Conservation (phyloP, 192 early-diverging fungal species). For the Haplosporangium gracile region DNA sequence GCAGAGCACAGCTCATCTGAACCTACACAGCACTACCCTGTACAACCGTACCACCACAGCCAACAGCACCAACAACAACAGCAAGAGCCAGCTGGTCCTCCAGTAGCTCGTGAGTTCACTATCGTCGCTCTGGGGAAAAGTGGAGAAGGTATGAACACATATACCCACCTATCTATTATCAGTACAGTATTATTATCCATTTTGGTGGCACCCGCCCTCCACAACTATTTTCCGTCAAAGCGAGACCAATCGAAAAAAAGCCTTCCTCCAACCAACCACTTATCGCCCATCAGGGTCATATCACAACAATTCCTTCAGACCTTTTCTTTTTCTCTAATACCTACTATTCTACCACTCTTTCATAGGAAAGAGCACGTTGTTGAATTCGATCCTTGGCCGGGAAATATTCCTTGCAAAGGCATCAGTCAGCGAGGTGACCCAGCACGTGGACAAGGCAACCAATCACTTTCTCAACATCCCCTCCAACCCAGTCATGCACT, state of each 20-base stretch:
- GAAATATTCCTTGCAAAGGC: slow-evolving; percentile 57
- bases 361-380: slow-evolving; percentile 60
- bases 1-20: neutral
- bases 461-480: slow-evolving; percentile 55
- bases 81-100: neutral
- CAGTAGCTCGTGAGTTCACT: slow-evolving; percentile 36
- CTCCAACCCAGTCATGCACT: slow-evolving; percentile 54
- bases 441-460: slow-evolving; percentile 50
- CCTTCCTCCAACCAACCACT: neutral
- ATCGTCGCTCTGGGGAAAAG: slow-evolving; percentile 54
- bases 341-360: neutral
- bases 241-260: neutral
- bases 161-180: neutral
- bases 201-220: neutral
- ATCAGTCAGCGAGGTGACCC: slow-evolving; percentile 59
- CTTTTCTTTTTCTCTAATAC: neutral
- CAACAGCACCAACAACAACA: slow-evolving; percentile 22
- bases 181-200: too few species aligned
- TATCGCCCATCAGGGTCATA: neutral
- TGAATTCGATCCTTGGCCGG: slow-evolving; percentile 60
- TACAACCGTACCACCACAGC: neutral
- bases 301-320: neutral
- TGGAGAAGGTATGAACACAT: slow-evolving; percentile 36
- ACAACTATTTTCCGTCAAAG: neutral
- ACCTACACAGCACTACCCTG: neutral